Evolutionary conservation across 805 yeast genomes (phyloP).

Genomic region (Starmera quercuum): DNA sequence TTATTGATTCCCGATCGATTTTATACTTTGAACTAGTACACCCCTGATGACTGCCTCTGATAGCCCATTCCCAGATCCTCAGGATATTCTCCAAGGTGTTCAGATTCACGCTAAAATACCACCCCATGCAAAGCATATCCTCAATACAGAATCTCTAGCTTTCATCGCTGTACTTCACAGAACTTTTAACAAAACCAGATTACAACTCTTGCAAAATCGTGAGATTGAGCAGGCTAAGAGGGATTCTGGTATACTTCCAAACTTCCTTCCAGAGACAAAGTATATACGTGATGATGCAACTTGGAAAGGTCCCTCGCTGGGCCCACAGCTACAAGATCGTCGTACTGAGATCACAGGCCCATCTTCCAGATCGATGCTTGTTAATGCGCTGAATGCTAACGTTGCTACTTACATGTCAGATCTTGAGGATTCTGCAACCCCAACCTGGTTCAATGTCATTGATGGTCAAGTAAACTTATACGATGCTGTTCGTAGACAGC

Average conservation of each 20-base stretch:
- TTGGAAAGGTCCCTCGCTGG: constrained; percentile 71
- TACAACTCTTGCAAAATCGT: constrained; percentile 53
- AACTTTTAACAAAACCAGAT: constrained; percentile 57
- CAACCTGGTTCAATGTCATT: constrained; percentile 74
- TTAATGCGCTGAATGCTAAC: constrained; percentile 70
- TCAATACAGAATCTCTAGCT: constrained; percentile 46
- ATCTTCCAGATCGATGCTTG: constrained; percentile 76
- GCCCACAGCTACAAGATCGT: constrained; percentile 67
- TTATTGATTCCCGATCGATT: too few species aligned
- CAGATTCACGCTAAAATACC: constrained; percentile 28
- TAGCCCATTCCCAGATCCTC: constrained; percentile 21
- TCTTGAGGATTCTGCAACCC: constrained; percentile 79
- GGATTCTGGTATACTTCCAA: constrained; percentile 55
- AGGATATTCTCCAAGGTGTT: constrained; percentile 27
- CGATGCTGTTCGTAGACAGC: constrained; percentile 67
- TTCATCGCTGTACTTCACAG: constrained; percentile 70
- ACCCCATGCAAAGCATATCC: constrained; percentile 29
- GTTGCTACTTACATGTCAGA: constrained; percentile 85
- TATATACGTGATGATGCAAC: constrained; percentile 62
- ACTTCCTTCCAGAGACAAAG: constrained; percentile 62
- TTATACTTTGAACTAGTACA: too few species aligned
- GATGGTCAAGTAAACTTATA: constrained; percentile 76
- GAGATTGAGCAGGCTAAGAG: constrained; percentile 50
- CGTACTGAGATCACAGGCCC: constrained; percentile 84
- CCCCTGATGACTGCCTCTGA: constrained; percentile 10